Evolutionary conservation across 2,329 filamentous ascomycete species (phyloP).

Genomic region (Penicillium polonicum): DNA sequence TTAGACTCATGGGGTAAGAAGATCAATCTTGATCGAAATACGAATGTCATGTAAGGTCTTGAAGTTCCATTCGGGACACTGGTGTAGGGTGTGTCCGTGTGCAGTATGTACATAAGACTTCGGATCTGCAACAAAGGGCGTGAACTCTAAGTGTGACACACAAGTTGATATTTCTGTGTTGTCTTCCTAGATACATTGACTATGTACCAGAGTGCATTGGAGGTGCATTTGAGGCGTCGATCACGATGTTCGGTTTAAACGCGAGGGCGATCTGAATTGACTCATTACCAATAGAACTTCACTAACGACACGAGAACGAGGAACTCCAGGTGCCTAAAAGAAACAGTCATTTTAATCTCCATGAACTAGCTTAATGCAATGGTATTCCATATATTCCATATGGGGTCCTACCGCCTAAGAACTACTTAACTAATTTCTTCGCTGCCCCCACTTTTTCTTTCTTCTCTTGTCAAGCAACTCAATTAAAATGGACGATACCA

Average conservation of each 20-base stretch:
- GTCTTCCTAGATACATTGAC: neutral
- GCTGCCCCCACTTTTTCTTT: constrained; percentile 2
- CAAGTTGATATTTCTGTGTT: neutral
- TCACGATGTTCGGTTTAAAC: constrained; percentile 1
- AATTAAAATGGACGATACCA: constrained; percentile 3
- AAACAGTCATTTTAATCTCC: no score
- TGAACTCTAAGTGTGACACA: constrained; percentile 10
- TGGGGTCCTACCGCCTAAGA: neutral
- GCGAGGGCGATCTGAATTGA: constrained; percentile 1
- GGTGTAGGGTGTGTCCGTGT: neutral
- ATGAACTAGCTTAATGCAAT: neutral
- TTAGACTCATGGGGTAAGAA: neutral
- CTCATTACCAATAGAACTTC: neutral
- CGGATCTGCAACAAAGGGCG: neutral
- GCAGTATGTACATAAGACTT: neutral
- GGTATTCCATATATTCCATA: neutral
- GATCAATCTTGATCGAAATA: neutral
- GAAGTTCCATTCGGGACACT: neutral
- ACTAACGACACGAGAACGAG: neutral
- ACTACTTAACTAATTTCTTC: neutral
- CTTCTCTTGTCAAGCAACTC: neutral
- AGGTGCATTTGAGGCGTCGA: neutral
- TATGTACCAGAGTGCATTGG: neutral
- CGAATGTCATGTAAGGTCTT: neutral
- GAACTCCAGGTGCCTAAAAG: neutral